These are phyloP conservation scores for Rhizopogon salebrosus DNA, from an alignment of 768 basidiomycete species.

Conservation along the genomic window DNA sequence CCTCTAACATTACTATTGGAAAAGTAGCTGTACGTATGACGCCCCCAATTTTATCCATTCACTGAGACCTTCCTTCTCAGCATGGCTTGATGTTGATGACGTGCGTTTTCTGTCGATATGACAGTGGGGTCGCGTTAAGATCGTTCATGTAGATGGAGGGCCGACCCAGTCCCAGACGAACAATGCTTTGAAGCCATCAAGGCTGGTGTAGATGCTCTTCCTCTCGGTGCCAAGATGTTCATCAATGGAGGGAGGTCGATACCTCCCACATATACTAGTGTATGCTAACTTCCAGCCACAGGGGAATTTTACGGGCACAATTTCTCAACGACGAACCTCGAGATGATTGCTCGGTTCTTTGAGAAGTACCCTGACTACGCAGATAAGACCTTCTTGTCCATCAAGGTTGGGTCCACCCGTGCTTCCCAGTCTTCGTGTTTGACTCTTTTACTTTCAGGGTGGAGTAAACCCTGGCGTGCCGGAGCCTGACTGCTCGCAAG, in stretches of 20 bases:
- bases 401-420: constrained; percentile 18
- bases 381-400: constrained; percentile 31
- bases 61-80: background rate
- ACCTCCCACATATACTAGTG: background rate
- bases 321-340: constrained; percentile 37
- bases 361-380: constrained; percentile 32
- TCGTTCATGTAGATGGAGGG: constrained; percentile 32
- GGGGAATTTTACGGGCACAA: constrained; percentile 56
- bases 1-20: background rate
- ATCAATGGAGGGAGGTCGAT: constrained; percentile 41
- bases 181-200: constrained; percentile 60
- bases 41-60: background rate
- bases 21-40: background rate
- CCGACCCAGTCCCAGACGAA: constrained; percentile 45
- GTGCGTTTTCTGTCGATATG: constrained; percentile 18
- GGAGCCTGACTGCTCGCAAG: constrained; percentile 26
- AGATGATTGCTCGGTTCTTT: constrained; percentile 47
- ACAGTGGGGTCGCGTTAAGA: background rate
- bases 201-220: constrained; percentile 38
- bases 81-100: constrained; percentile 56
- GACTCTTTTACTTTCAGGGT: constrained; percentile 11
- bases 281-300: constrained; percentile 5
- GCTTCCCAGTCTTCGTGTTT: background rate
- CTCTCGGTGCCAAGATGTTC: constrained; percentile 40
- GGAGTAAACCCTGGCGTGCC: constrained; percentile 6